These are phyloP conservation scores for Lipomyces lipofer DNA, from an alignment of 805 yeast genomes.

Conservation along the genomic window DNA sequence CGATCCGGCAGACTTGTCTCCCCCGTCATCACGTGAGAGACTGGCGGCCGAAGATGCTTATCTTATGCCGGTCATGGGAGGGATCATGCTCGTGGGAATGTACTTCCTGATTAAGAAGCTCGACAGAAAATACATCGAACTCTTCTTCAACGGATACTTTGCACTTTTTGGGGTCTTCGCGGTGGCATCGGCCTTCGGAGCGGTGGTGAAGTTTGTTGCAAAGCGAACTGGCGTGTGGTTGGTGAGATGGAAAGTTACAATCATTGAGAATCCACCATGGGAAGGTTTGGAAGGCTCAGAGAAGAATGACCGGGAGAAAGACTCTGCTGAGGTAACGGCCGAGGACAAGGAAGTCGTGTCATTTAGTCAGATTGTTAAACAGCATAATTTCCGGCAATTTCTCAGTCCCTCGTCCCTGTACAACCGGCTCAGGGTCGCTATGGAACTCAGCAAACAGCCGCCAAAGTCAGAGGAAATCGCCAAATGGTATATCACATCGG, in stretches of 20 bases:
- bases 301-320: slow-evolving; percentile 16
- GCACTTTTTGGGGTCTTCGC: slow-evolving; percentile 42
- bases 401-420: slow-evolving; percentile 12
- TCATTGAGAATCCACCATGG: slow-evolving; percentile 20
- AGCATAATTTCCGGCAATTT: slow-evolving; percentile 11
- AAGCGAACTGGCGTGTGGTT: slow-evolving; percentile 8
- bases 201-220: slow-evolving; percentile 12
- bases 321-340: slow-evolving; percentile 4
- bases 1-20: slow-evolving; percentile 33
- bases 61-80: slow-evolving; percentile 49
- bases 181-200: slow-evolving; percentile 37
- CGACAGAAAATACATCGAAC: slow-evolving; percentile 39
- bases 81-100: slow-evolving; percentile 43
- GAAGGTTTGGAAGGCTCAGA: slow-evolving; percentile 42
- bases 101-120: slow-evolving; percentile 43
- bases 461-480: slow-evolving; percentile 18
- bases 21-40: slow-evolving; percentile 14
- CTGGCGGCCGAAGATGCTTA: slow-evolving; percentile 41
- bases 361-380: slow-evolving; percentile 16
- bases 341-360: slow-evolving; percentile 10
- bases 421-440: slow-evolving; percentile 14
- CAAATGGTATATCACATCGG: slow-evolving; percentile 22
- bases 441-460: slow-evolving; percentile 14
- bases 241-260: slow-evolving; percentile 16
- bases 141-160: slow-evolving; percentile 43